Evolutionary conservation across 805 yeast species (phyloP).

Genomic region (Lipomyces sp.): DNA sequence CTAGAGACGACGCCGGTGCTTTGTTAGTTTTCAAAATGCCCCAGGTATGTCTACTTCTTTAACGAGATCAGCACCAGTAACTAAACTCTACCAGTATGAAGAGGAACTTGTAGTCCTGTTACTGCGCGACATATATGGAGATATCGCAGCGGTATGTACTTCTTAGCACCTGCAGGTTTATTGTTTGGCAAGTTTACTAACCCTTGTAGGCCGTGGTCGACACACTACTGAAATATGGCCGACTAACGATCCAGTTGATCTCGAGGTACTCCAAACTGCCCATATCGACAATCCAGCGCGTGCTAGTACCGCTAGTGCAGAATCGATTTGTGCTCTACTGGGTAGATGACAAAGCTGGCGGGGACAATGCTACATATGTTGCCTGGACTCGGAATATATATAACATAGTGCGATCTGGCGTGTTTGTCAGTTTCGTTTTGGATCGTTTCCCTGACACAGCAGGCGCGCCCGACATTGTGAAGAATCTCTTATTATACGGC

Average conservation of each 20-base stretch:
- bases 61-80: background rate
- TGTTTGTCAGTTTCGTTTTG: conserved; percentile 62
- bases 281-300: conserved; percentile 58
- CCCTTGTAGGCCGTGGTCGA: conserved; percentile 53
- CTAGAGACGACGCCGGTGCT: background rate
- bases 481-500: conserved; percentile 72
- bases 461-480: conserved; percentile 62
- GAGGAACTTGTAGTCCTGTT: conserved; percentile 36
- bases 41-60: conserved; percentile 17
- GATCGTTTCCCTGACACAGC: conserved; percentile 48
- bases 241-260: conserved; percentile 63
- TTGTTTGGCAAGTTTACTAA: background rate
- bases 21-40: conserved; percentile 12
- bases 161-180: background rate
- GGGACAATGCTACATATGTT: conserved; percentile 24
- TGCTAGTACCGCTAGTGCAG: conserved; percentile 78
- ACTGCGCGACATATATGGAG: conserved; percentile 59
- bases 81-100: conserved; percentile 21
- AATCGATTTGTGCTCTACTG: conserved; percentile 74
- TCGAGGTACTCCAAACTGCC: conserved; percentile 55
- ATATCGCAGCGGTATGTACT: conserved; percentile 58
- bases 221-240: conserved; percentile 66
- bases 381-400: conserved; percentile 67
- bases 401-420: conserved; percentile 72
- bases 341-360: conserved; percentile 48